Percentiles rank a stretch among this genome's conserved stretches.
Conservation (phyloP, 352 stramenopile species). For the Pythium aristosporum region DNA sequence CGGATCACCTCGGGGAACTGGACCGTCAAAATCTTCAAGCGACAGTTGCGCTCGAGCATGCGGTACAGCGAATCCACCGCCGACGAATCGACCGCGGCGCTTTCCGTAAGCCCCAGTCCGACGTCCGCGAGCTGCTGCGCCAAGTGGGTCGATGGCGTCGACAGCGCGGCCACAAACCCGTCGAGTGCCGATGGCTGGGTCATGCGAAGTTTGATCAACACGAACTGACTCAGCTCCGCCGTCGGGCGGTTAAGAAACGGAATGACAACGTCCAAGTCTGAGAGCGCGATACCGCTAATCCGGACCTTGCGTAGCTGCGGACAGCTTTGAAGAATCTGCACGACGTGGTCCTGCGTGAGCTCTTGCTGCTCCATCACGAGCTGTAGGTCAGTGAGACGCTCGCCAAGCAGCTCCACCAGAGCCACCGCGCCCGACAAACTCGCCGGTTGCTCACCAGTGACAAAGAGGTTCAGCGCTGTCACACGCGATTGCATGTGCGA, state of each 20-base stretch:
- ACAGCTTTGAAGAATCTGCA: background rate
- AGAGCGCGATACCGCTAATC: background rate
- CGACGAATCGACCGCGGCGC: background rate
- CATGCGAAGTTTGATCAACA: background rate
- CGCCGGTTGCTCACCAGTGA: background rate
- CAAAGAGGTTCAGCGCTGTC: background rate
- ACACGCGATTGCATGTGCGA: background rate
- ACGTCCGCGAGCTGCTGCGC: background rate
- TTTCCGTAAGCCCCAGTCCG: background rate
- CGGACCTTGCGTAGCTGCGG: background rate
- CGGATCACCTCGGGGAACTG: background rate
- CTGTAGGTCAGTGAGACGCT: background rate
- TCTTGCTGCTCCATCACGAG: background rate
- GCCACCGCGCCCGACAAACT: background rate
- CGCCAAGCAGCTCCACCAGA: background rate
- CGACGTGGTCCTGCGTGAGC: background rate
- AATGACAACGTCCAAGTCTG: background rate
- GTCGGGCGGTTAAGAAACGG: background rate
- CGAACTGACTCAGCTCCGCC: background rate
- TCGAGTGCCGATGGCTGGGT: background rate
- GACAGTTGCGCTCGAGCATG: background rate
- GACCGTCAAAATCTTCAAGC: background rate
- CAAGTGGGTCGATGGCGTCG: background rate
- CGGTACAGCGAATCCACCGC: background rate
- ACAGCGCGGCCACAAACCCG: background rate